Conservation (phyloP, 129 eudicot species). For the Dittrichia graveolens region DNA sequence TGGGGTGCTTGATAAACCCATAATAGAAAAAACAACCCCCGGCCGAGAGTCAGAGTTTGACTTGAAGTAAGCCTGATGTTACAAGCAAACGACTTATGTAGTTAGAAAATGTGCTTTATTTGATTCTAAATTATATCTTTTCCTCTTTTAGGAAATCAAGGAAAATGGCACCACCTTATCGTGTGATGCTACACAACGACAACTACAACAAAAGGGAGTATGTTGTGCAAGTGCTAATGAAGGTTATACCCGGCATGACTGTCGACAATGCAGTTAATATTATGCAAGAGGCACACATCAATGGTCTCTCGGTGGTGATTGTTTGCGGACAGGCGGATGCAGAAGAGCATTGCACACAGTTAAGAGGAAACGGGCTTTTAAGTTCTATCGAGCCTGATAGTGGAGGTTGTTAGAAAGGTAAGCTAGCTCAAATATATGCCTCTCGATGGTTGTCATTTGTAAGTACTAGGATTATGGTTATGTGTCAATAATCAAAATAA, state of each 20-base stretch:
- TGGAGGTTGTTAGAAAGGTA: slow-evolving; percentile 62
- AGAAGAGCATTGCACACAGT: slow-evolving; percentile 91
- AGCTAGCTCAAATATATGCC: slow-evolving; percentile 13
- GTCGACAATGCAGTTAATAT: slow-evolving; percentile 89
- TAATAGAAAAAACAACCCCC: slow-evolving; percentile 87
- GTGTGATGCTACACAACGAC: slow-evolving; percentile 94
- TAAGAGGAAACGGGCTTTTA: slow-evolving; percentile 86
- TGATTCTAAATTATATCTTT: neutral
- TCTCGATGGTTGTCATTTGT: slow-evolving; percentile 28
- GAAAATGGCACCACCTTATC: slow-evolving; percentile 94
- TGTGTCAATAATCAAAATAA: slow-evolving; percentile 36
- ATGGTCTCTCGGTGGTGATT: slow-evolving; percentile 83
- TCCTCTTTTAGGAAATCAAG: slow-evolving; percentile 62
- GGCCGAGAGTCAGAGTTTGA: slow-evolving; percentile 95
- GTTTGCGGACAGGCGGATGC: slow-evolving; percentile 92
- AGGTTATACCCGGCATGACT: slow-evolving; percentile 97
- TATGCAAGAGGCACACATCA: slow-evolving; percentile 95
- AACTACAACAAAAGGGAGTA: slow-evolving; percentile 90
- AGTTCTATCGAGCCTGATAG: slow-evolving; percentile 92
- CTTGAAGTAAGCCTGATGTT: slow-evolving; percentile 53
- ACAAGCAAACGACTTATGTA: slow-evolving; percentile 1
- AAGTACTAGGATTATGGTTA: slow-evolving; percentile 41
- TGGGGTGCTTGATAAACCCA: slow-evolving; percentile 83
- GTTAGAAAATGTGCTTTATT: neutral
- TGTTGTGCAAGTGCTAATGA: slow-evolving; percentile 94